Evolutionary conservation across 2,329 filamentous ascomycete species (phyloP).

Genomic region (Phyllosticta citrichinensis): DNA sequence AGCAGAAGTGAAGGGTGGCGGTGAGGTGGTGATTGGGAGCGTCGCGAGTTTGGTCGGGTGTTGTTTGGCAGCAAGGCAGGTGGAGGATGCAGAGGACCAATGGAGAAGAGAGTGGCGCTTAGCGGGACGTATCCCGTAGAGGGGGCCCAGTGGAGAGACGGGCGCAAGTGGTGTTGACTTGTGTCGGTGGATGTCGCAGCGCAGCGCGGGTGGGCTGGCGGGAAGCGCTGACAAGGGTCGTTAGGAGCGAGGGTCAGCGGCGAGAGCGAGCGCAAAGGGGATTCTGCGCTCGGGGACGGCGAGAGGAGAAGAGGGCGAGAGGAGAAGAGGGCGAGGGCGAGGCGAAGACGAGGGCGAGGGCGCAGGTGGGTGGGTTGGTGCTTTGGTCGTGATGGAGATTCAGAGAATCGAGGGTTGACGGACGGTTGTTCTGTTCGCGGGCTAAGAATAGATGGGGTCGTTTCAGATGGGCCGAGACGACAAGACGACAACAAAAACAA

Average conservation of each 20-base stretch:
- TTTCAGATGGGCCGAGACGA: neutral
- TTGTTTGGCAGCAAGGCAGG: neutral
- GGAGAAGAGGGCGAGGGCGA: neutral
- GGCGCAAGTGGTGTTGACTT: neutral
- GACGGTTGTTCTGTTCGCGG: neutral
- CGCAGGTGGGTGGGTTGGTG: neutral
- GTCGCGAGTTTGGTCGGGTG: neutral
- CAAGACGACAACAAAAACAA: neutral
- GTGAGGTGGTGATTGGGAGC: neutral
- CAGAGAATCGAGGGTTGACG: neutral
- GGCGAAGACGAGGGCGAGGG: neutral
- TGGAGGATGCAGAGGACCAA: neutral
- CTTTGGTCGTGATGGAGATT: neutral
- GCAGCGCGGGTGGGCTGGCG: neutral
- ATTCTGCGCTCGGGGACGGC: neutral
- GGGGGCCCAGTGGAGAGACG: neutral
- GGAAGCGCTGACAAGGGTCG: constrained; percentile 3
- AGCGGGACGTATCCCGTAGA: too few relatives aligned
- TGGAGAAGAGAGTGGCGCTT: neutral
- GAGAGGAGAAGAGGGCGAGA: constrained; percentile 2
- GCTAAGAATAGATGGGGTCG: neutral
- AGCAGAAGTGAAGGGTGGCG: neutral
- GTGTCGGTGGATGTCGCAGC: neutral
- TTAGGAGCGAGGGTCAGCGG: constrained; percentile 1
- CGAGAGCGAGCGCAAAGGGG: neutral